Conservation (phyloP, 352 stramenopile genomes). For the Globisporangium splendens region DNA sequence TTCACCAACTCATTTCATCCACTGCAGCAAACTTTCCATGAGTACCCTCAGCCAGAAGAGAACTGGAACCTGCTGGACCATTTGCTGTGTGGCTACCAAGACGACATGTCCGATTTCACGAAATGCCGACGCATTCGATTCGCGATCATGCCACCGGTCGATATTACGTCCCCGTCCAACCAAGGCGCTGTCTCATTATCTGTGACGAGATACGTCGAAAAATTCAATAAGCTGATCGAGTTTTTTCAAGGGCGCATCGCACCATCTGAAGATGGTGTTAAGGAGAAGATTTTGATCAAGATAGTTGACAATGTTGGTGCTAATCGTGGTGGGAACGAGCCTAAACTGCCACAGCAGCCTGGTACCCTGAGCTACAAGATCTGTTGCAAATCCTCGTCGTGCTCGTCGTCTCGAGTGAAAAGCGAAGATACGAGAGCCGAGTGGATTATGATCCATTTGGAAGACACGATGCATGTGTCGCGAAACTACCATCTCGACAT, state of each 20-base stretch:
- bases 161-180: neutral
- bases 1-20: constrained; percentile 66
- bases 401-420: constrained; percentile 23
- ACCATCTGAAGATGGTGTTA: constrained; percentile 39
- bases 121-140: constrained; percentile 76
- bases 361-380: constrained; percentile 41
- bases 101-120: constrained; percentile 67
- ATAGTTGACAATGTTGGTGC: constrained; percentile 18
- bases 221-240: constrained; percentile 62
- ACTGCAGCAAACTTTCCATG: constrained; percentile 67
- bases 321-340: neutral
- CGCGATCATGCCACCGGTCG: constrained; percentile 45
- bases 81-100: constrained; percentile 69
- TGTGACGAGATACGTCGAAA: constrained; percentile 31
- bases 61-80: constrained; percentile 82
- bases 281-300: constrained; percentile 50
- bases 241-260: constrained; percentile 59
- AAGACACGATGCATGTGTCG: constrained; percentile 54
- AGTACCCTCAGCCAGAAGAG: constrained; percentile 64
- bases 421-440: constrained; percentile 57
- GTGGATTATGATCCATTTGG: constrained; percentile 69
- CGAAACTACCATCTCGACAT: constrained; percentile 71
- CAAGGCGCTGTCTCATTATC: constrained; percentile 5
- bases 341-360: constrained; percentile 6
- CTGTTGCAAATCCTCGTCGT: constrained; percentile 23